Evolutionary conservation across 2,329 filamentous ascomycete genomes (phyloP), one percentile per base, ranked within the genome.

Genomic region (Zymoseptoria tritici): DNA sequence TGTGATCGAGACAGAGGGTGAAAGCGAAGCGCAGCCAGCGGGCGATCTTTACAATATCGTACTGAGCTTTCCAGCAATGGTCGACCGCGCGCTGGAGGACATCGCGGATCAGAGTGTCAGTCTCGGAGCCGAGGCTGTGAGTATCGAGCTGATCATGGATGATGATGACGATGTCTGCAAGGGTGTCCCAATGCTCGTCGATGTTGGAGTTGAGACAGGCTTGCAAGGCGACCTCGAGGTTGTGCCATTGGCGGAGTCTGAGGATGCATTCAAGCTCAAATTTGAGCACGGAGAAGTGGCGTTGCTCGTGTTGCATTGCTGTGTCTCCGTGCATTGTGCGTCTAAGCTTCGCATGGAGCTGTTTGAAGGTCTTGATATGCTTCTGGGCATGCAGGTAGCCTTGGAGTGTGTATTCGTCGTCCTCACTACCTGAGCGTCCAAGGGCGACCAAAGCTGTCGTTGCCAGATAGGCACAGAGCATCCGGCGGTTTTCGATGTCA

Each of bases 1-100:
- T 56, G 20, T 84, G 80, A 53, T 85, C 80, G 4, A 91, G 74
- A 0, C 87, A 81, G 0, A 85, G 78, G 62, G 89, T 87, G 64
- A 93, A 89, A 2, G 94, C 78, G 66, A 89, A 91, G 1, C 90
- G 84, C 52, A 93, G 82, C 77, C 94, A 96, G 67, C 87, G 88
- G 7, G 88, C 83, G 0, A 95, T 77, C 66, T 84, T 85, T 0
- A 72, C 70, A 4, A 79, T 78, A 62, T 87, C 80, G 52, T 86
- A 84, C 0, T 72, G 66, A 50, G 67, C 65, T 20, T 66, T 68
- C 74, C 84, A 87, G 19, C 88, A 85, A 54, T 85, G 78, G 67
- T 89, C 88, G 68, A 94, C 83, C 60, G 92, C 85, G 61, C 85
- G 82, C 53, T 87, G 82, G 59, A 91, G 77, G 1, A 75, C 64